Evolutionary conservation across 129 eudicot genomes (phyloP), one percentile per base, ranked within the genome.

Genomic region (Helianthus tuberosus): DNA sequence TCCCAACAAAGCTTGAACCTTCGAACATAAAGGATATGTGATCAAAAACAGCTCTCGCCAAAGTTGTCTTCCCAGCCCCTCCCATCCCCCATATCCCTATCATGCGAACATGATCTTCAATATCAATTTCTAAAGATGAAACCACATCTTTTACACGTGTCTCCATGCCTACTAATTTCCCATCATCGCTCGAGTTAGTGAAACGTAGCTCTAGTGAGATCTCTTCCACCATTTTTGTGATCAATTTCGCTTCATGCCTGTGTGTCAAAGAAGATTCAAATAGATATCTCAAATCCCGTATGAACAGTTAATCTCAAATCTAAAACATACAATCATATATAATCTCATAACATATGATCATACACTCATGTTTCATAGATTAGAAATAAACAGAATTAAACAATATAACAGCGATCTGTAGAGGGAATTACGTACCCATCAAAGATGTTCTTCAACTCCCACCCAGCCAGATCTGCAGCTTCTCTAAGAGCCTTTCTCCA

Each of bases 1-100:
- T 54, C 60, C 60, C 16, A 54, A 25, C 23, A 54, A 54, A 54
- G 12, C 60, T 54, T 54, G 60, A 54, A 54, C 60, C 60, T 16
- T 54, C 29, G 27, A 15, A 54, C 11, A 0, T 0, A 7, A 6
- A 16, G 60, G 60, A 54, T 54, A 54, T 54, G 7, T 54, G 11
- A 54, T 54, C 29, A 54, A 54, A 54, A 54, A 54, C 60, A 54
- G 11, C 60, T 54, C 27, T 54, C 3, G 60, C 60, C 60, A 54
- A 54, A 54, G 60, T 54, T 3, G 60, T 54, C 29, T 54, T 54
- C 1, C 60, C 29, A 1, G 11, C 29, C 5, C 60, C 60, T 54
- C 60, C 60, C 11, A 54, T 54, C 29, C 60, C 60, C 27, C 3
- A 5, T 6, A 54, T 17, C 3, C 60, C 60, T 15, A 54, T 16